Conservation (phyloP, 306 rosid genomes). For the Cucurbita pepo region DNA sequence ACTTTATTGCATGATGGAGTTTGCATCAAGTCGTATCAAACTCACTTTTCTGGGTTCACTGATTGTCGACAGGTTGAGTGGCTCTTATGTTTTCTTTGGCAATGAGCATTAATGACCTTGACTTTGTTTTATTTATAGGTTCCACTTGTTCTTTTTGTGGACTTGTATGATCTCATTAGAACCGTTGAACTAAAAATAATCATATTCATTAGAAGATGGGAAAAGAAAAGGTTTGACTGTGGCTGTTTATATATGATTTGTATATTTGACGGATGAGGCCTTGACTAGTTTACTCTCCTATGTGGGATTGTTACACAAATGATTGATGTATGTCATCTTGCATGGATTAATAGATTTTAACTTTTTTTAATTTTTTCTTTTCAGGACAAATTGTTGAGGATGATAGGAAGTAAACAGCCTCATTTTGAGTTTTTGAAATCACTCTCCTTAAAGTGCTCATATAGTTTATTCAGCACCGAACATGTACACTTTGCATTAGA, state of each 20-base stretch:
- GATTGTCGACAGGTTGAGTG: neutral
- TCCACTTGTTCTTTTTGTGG: neutral
- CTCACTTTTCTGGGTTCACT: neutral
- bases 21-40: neutral
- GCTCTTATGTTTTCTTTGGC: neutral
- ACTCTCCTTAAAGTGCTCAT: conserved; percentile 68
- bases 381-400: conserved; percentile 52
- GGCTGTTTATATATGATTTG: neutral
- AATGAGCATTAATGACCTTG: neutral
- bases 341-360: neutral
- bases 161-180: neutral
- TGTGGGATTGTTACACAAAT: neutral
- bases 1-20: no score
- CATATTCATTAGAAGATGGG: neutral
- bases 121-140: neutral
- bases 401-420: conserved; percentile 41
- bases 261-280: neutral
- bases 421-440: conserved; percentile 44
- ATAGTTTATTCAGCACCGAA: conserved; percentile 61
- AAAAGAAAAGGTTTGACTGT: neutral
- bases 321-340: neutral
- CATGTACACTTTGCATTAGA: conserved; percentile 42
- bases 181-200: no score
- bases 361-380: neutral
- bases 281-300: neutral